phyloP scores from a whole-genome alignment of 2,329 filamentous ascomycete species.

The Penicillium sp. region DNA sequence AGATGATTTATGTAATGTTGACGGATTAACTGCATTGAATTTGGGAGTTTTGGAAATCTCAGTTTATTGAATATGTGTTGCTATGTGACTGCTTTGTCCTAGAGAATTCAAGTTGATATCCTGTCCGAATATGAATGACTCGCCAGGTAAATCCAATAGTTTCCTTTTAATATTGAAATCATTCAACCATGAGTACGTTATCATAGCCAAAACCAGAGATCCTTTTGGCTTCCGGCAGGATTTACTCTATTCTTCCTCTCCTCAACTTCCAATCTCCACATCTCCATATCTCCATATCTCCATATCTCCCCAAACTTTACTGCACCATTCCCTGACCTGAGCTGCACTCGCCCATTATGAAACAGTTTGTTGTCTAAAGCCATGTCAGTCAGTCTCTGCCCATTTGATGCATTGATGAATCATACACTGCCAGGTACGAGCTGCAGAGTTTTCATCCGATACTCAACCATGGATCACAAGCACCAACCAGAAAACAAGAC shows the following conservation, averaged over 20 bases:
- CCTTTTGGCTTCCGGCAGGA: neutral
- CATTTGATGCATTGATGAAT: slow-evolving; percentile 7
- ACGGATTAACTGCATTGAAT: slow-evolving; percentile 7
- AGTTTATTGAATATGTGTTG: too few relatives aligned
- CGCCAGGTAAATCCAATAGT: too few relatives aligned
- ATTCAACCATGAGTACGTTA: too few relatives aligned
- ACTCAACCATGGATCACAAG: neutral
- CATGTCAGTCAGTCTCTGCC: neutral
- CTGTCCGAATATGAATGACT: too few relatives aligned
- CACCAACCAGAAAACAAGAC: neutral
- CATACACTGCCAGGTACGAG: slow-evolving; percentile 4
- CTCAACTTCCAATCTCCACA: neutral
- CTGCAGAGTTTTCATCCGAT: slow-evolving; percentile 1
- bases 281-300: slow-evolving; percentile 2
- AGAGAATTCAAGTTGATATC: too few relatives aligned
- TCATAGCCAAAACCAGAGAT: too few relatives aligned
- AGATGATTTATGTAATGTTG: slow-evolving; percentile 12
- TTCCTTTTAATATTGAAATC: too few relatives aligned
- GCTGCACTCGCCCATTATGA: neutral
- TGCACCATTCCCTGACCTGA: too few relatives aligned
- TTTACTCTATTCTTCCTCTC: neutral
- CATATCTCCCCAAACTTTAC: too few relatives aligned
- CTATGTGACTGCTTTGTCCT: neutral
- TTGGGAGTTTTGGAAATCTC: slow-evolving; percentile 1
- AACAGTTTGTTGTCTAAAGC: neutral